Evolutionary conservation across 192 early-diverging fungal genomes (phyloP).

Genomic region (Coemansia umbellata): DNA sequence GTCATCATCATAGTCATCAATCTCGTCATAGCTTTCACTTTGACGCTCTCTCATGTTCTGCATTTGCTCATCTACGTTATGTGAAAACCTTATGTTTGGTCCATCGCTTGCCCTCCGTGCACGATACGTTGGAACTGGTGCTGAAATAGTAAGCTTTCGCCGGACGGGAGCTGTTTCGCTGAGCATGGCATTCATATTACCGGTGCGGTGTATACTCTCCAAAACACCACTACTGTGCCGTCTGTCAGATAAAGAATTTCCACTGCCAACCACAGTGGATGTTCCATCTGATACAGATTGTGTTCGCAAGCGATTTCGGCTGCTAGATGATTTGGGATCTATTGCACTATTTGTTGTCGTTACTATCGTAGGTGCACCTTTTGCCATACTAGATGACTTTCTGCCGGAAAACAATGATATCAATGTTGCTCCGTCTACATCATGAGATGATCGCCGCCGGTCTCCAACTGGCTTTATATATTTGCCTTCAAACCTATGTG

Average conservation of each 20-base stretch:
- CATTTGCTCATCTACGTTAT: slow-evolving; percentile 9
- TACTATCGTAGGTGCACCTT: neutral
- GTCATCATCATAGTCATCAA: neutral
- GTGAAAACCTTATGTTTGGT: slow-evolving; percentile 10
- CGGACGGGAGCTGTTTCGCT: slow-evolving; percentile 4
- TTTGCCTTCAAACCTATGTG: slow-evolving; percentile 10
- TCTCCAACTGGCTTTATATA: neutral
- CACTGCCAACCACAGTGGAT: slow-evolving; percentile 23
- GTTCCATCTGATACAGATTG: slow-evolving; percentile 16
- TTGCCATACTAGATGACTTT: neutral
- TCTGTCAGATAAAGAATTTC: neutral
- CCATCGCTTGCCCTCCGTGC: slow-evolving; percentile 10
- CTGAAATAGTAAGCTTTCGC: slow-evolving; percentile 35
- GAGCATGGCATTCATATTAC: neutral
- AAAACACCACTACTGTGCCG: neutral
- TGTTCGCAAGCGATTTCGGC: neutral
- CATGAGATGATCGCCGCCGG: neutral
- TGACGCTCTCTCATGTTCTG: slow-evolving; percentile 1
- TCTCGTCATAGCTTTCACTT: neutral
- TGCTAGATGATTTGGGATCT: neutral
- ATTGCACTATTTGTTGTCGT: neutral
- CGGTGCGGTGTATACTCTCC: too few species aligned
- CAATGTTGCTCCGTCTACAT: neutral
- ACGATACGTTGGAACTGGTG: slow-evolving; percentile 15
- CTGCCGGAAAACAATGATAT: neutral